These are phyloP conservation scores for Heterotrichella gracilis DNA, from an alignment of 352 stramenopile species.

Conservation along the genomic window DNA sequence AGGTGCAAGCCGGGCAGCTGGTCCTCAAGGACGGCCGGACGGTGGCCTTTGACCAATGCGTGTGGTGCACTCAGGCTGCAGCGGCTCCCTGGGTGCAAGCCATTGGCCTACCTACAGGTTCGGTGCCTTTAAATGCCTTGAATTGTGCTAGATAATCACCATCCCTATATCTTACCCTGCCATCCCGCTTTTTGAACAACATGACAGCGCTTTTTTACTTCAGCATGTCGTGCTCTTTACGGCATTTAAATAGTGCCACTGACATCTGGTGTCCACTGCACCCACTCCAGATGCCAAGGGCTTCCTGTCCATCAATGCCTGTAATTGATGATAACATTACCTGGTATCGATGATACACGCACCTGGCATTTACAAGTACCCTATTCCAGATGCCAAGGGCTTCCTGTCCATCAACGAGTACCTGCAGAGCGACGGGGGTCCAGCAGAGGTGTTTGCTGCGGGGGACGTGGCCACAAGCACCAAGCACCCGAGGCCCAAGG, in stretches of 20 bases:
- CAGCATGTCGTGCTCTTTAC: too few relatives aligned
- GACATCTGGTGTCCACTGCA: too few relatives aligned
- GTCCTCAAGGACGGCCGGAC: slow-evolving; percentile 12
- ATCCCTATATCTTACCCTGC: too few relatives aligned
- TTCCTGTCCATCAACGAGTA: slow-evolving; percentile 19
- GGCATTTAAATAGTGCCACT: too few relatives aligned
- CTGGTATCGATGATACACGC: too few relatives aligned
- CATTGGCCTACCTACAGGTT: slow-evolving; percentile 14
- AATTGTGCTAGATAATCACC: too few relatives aligned
- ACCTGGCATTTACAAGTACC: too few relatives aligned
- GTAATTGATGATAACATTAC: too few relatives aligned
- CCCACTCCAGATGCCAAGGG: slow-evolving; percentile 18
- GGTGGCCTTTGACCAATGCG: slow-evolving; percentile 24
- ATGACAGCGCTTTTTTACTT: too few relatives aligned
- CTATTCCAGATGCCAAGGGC: slow-evolving; percentile 18
- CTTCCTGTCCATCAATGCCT: slow-evolving; percentile 19
- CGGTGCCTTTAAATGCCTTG: too few relatives aligned
- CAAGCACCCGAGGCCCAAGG: slow-evolving; percentile 26
- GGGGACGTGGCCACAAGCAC: slow-evolving; percentile 28
- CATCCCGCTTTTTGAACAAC: too few relatives aligned
- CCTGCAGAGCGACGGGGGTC: slow-evolving; percentile 15
- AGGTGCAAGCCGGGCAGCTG: slow-evolving; percentile 14
- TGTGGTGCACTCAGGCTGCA: slow-evolving; percentile 28
- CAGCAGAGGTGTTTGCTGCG: slow-evolving; percentile 26
- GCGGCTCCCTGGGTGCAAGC: slow-evolving; percentile 22